Base-by-base conservation (phyloP, 1,284 basidiomycete genomes). In the Kwoniella shivajii region DNA sequence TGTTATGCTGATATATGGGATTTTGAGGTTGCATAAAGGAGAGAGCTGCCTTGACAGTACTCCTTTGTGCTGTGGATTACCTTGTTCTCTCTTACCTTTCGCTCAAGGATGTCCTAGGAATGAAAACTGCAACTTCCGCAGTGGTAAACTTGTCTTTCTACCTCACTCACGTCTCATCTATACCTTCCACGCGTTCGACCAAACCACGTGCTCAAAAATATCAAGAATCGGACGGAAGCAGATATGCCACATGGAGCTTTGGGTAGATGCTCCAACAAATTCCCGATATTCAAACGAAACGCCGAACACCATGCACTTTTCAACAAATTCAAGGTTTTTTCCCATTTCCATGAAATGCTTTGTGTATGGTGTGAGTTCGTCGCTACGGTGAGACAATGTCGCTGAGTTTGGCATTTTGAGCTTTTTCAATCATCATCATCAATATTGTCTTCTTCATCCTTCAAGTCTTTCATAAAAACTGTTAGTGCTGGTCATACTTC, bases 281-380 rank as follows among this genome's bases (percentile, higher is more conserved):
- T 48, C 4, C 57, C 57, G 54, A 59, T 18, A 24, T 41, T n/a
- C 29, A 34, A n/a, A 46, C 59, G 59, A 61, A 61, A 61, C 59
- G 59, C 59, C 59, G 59, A 45, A 14, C 30, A 13, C n/a, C n/a
- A n/a, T n/a, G 27, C 29, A 10, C 39, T 11, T 29, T 7, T 11
- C 7, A 10, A 10, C 22, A 46, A 30, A 14, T 13, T 30, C 14
- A 10, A 46, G 22, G 10, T 46, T 46, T 46, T 22, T 11, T 11
- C 22, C 10, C 13, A 22, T 18, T 14, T 31, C 39, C n/a, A 16
- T n/a, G n/a, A n/a, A n/a, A n/a, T n/a, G n/a, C n/a, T n/a, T n/a
- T n/a, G n/a, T n/a, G n/a, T n/a, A n/a, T n/a, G n/a, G n/a, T 27
- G 34, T 38, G 10, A 22, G 14, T 50, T 43, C 27, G 7, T 36